Percentiles rank a stretch among this genome's conserved stretches.
These are phyloP conservation scores for Teunomyces barrocoloradensis DNA, from an alignment of 805 yeast species.

Conservation along the genomic window DNA sequence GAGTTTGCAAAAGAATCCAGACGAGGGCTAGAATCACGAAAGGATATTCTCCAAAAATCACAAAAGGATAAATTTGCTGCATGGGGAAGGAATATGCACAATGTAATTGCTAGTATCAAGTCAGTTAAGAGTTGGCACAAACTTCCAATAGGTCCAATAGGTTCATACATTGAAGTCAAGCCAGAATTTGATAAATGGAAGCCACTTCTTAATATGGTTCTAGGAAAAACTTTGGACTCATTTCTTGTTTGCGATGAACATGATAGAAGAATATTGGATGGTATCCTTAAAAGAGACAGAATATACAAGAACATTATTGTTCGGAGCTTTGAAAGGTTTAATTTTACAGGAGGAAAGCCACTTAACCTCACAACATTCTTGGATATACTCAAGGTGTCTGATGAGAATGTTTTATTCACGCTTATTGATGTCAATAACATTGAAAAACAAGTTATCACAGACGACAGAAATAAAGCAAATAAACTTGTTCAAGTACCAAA, in stretches of 20 bases:
- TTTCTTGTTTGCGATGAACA: slow-evolving; percentile 65
- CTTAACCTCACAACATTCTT: slow-evolving; percentile 42
- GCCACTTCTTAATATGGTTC: slow-evolving; percentile 53
- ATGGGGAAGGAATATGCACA: slow-evolving; percentile 48
- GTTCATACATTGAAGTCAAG: slow-evolving; percentile 56
- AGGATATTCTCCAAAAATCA: slow-evolving; percentile 13
- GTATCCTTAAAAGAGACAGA: slow-evolving; percentile 27
- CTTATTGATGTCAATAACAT: slow-evolving; percentile 62
- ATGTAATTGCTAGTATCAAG: slow-evolving; percentile 42
- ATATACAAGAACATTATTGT: slow-evolving; percentile 44
- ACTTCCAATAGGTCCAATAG: slow-evolving; percentile 80
- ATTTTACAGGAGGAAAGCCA: slow-evolving; percentile 48
- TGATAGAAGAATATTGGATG: slow-evolving; percentile 47
- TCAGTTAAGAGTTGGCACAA: slow-evolving; percentile 34
- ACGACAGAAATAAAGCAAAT: slow-evolving; percentile 52
- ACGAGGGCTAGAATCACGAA: slow-evolving; percentile 8
- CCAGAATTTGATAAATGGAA: slow-evolving; percentile 55
- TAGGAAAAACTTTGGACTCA: slow-evolving; percentile 51
- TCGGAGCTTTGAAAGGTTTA: slow-evolving; percentile 57
- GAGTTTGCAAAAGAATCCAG: slow-evolving; percentile 2
- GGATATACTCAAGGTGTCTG: slow-evolving; percentile 58
- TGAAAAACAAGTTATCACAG: slow-evolving; percentile 57
- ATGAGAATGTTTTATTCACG: slow-evolving; percentile 55
- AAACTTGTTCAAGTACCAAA: slow-evolving; percentile 28
- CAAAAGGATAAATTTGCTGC: slow-evolving; percentile 42